A percentile compares a stretch with the other conserved stretches of the same genome.
Evolutionary conservation across 202 grass and related monocot species (phyloP).

Genomic region (Bolboschoenoplectus hybrid): DNA sequence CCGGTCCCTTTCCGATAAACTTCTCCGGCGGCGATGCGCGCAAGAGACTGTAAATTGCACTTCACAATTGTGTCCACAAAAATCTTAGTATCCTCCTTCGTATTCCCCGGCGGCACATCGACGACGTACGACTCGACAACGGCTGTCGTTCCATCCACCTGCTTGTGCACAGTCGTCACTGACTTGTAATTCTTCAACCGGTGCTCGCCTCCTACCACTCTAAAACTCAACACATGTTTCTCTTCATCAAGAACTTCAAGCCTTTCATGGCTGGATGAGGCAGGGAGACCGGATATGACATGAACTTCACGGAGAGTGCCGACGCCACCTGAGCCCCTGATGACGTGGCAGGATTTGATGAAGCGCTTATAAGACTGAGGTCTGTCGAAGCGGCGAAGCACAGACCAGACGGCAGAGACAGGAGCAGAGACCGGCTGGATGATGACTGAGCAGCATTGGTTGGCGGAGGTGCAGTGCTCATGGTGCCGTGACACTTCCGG

Average conservation of each 20-base stretch:
- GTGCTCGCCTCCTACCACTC: slow-evolving; percentile 69
- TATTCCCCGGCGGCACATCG: slow-evolving; percentile 56
- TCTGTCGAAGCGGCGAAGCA: slow-evolving; percentile 70
- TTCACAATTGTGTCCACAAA: slow-evolving; percentile 74
- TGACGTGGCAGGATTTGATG: slow-evolving; percentile 56
- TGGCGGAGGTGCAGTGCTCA: slow-evolving; percentile 44
- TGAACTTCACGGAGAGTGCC: slow-evolving; percentile 63
- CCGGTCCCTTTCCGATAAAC: slow-evolving; percentile 9
- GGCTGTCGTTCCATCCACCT: slow-evolving; percentile 26
- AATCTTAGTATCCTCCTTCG: slow-evolving; percentile 55
- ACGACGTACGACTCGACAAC: slow-evolving; percentile 70
- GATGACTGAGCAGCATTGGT: slow-evolving; percentile 56
- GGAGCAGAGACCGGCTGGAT: slow-evolving; percentile 45
- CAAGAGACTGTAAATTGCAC: slow-evolving; percentile 61
- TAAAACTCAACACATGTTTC: slow-evolving; percentile 61
- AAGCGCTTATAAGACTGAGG: slow-evolving; percentile 71
- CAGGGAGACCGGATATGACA: slow-evolving; percentile 58
- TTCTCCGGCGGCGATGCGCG: slow-evolving; percentile 42
- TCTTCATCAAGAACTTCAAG: slow-evolving; percentile 76
- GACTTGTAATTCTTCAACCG: slow-evolving; percentile 75
- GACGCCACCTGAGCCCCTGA: slow-evolving; percentile 54
- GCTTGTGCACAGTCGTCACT: slow-evolving; percentile 64
- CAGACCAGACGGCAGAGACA: slow-evolving; percentile 61
- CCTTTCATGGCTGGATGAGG: slow-evolving; percentile 55
- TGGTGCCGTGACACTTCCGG: slow-evolving; percentile 52